Conservation (phyloP, 345 rosid genomes). For the Leavenworthia alabamica region DNA sequence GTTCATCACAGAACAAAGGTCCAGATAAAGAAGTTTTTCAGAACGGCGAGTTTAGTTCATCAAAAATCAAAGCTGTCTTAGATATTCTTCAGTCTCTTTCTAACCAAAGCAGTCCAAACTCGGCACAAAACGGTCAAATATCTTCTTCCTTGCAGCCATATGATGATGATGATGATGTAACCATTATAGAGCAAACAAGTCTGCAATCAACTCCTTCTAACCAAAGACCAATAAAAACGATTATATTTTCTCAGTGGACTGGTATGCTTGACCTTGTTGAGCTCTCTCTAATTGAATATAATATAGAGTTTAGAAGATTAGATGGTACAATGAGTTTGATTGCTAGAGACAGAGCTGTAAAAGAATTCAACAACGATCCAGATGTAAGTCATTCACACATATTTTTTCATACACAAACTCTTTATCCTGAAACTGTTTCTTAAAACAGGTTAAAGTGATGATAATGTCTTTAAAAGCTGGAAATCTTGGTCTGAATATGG, state of each 20-base stretch:
- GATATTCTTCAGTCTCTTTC: slow-evolving; percentile 54
- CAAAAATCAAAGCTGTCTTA: slow-evolving; percentile 69
- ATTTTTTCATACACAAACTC: not conserved
- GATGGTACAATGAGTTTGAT: slow-evolving; percentile 79
- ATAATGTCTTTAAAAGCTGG: slow-evolving; percentile 96
- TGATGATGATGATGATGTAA: slow-evolving; percentile 24
- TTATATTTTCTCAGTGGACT: slow-evolving; percentile 94
- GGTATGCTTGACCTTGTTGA: slow-evolving; percentile 83
- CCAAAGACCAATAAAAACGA: slow-evolving; percentile 58
- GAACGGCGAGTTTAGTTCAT: slow-evolving; percentile 54
- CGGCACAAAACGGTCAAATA: slow-evolving; percentile 29
- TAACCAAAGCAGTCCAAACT: slow-evolving; percentile 30
- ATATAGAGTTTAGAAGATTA: slow-evolving; percentile 69
- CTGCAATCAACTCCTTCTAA: slow-evolving; percentile 26
- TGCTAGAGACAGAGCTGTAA: slow-evolving; percentile 79
- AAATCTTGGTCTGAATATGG: slow-evolving; percentile 95
- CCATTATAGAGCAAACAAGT: slow-evolving; percentile 38
- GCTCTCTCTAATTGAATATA: slow-evolving; percentile 40
- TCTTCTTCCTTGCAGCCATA: slow-evolving; percentile 24
- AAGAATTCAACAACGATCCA: slow-evolving; percentile 69
- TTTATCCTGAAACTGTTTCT: not conserved
- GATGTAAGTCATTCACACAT: slow-evolving; percentile 40
- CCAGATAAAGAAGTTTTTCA: slow-evolving; percentile 38
- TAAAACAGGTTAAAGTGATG: slow-evolving; percentile 69
- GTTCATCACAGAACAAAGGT: slow-evolving; percentile 32